These are phyloP conservation scores for Cutaneotrichosporon daszewskae DNA, from an alignment of 1,284 basidiomycete genomes.

Conservation along the genomic window DNA sequence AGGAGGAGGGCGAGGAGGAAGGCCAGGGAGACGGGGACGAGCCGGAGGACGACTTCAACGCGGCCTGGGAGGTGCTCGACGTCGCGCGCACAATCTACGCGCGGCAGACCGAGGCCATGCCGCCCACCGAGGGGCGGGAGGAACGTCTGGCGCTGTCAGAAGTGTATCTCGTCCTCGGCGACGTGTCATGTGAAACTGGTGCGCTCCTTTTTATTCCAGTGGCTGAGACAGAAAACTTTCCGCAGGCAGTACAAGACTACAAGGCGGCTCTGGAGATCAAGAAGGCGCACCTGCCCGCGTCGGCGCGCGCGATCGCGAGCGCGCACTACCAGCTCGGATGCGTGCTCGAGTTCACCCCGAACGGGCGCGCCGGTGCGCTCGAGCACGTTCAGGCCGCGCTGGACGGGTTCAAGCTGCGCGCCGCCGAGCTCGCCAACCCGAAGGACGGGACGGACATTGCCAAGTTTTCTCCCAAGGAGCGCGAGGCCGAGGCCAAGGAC, in stretches of 20 bases:
- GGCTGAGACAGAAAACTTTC: slow-evolving; percentile 70
- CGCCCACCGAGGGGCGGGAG: slow-evolving; percentile 40
- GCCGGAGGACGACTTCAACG: slow-evolving; percentile 88
- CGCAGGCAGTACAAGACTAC: slow-evolving; percentile 80
- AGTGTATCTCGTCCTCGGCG: slow-evolving; percentile 74
- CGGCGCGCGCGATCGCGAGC: slow-evolving; percentile 79
- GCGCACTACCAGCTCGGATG: slow-evolving; percentile 86
- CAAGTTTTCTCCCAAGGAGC: slow-evolving; percentile 59
- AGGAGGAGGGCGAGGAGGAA: slow-evolving; percentile 19
- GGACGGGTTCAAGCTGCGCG: slow-evolving; percentile 64
- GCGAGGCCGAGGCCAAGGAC: slow-evolving; percentile 71
- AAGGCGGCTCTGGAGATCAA: slow-evolving; percentile 67
- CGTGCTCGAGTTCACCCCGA: slow-evolving; percentile 70
- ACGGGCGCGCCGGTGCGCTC: slow-evolving; percentile 71
- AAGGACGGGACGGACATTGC: slow-evolving; percentile 19
- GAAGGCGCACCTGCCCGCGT: slow-evolving; percentile 61
- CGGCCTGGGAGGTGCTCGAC: slow-evolving; percentile 88
- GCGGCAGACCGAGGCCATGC: slow-evolving; percentile 50
- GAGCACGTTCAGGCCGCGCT: slow-evolving; percentile 69
- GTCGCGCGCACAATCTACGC: slow-evolving; percentile 76
- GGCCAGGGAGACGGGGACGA: slow-evolving; percentile 50
- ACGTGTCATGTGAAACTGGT: slow-evolving; percentile 87
- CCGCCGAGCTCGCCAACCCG: slow-evolving; percentile 59
- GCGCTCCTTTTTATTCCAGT: slow-evolving; percentile 16
- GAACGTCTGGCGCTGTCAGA: slow-evolving; percentile 66